Conservation (phyloP, 2,329 filamentous ascomycete species). For the Raffaelea albimanens region DNA sequence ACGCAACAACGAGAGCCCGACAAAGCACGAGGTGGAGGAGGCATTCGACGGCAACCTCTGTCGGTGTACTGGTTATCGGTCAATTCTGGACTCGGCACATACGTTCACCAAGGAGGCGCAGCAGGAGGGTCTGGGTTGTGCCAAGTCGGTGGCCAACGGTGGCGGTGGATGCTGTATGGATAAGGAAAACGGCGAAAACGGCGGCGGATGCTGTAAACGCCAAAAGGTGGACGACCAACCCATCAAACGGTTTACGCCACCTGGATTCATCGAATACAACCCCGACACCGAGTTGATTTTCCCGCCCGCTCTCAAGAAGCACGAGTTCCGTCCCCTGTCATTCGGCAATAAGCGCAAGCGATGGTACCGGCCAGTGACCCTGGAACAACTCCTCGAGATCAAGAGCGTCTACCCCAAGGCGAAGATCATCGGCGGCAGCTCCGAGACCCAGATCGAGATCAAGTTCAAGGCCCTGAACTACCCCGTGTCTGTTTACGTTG, state of each 20-base stretch:
- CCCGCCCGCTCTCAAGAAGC: constrained; percentile 72
- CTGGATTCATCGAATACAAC: constrained; percentile 89
- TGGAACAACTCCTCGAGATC: constrained; percentile 84
- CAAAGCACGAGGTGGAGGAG: constrained; percentile 80
- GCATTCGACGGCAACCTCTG: constrained; percentile 96
- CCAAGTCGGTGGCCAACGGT: constrained; percentile 38
- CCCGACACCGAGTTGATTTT: constrained; percentile 94
- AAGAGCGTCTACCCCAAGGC: constrained; percentile 76
- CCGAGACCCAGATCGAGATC: constrained; percentile 95
- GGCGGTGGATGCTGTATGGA: constrained; percentile 65
- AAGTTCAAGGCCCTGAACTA: constrained; percentile 96
- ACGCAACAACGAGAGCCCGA: constrained; percentile 70
- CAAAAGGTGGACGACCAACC: constrained; percentile 34
- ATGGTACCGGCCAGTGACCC: constrained; percentile 84
- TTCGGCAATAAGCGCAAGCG: constrained; percentile 92
- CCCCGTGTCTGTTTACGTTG: constrained; percentile 80
- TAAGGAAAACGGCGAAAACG: constrained; percentile 33
- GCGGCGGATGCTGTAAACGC: constrained; percentile 64
- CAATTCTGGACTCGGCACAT: constrained; percentile 88
- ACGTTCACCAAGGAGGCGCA: constrained; percentile 59
- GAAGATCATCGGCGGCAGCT: constrained; percentile 92
- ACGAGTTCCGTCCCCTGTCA: constrained; percentile 69
- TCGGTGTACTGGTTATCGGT: constrained; percentile 88
- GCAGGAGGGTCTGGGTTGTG: constrained; percentile 27
- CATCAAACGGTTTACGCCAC: constrained; percentile 67